phyloP scores from a whole-genome alignment of 2,329 filamentous ascomycete genomes.

The Aureobasidium sp. region DNA sequence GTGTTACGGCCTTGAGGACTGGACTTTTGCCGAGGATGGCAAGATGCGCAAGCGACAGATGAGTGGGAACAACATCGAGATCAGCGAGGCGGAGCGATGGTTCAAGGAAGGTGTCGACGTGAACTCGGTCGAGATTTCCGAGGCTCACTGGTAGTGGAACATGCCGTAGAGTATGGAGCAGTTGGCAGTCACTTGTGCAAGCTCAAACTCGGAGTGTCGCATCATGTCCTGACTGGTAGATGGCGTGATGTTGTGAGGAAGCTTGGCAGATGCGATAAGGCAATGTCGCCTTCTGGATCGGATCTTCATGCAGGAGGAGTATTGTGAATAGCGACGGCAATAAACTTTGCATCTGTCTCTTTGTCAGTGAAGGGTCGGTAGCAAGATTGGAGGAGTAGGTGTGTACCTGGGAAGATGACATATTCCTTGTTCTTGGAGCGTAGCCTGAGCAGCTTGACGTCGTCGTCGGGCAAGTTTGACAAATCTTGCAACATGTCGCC shows the following conservation, averaged over 20 bases:
- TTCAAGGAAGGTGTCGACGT: constrained; percentile 62
- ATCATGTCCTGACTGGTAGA: neutral
- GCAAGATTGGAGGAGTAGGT: neutral
- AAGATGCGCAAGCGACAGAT: constrained; percentile 67
- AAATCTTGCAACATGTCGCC: constrained; percentile 62
- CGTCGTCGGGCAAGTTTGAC: constrained; percentile 65
- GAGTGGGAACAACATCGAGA: constrained; percentile 56
- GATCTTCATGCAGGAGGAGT: constrained; percentile 54
- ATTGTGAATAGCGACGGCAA: constrained; percentile 72
- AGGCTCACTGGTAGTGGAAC: constrained; percentile 51
- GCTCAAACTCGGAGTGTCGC: neutral
- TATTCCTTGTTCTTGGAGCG: constrained; percentile 80
- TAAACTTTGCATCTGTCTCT: constrained; percentile 56
- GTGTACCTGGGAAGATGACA: constrained; percentile 61
- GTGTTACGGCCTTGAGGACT: constrained; percentile 77
- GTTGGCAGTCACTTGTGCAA: neutral
- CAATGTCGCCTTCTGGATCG: neutral
- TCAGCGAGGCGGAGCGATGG: constrained; percentile 56
- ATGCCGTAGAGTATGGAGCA: neutral
- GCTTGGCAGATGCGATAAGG: neutral
- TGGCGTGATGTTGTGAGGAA: neutral
- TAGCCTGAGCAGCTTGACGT: constrained; percentile 64
- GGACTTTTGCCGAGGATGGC: constrained; percentile 63
- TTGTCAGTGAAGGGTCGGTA: neutral
- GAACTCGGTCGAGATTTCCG: constrained; percentile 55